These are phyloP conservation scores for Pyrenophora graminea DNA, from an alignment of 2,329 filamentous ascomycete genomes.

Conservation along the genomic window DNA sequence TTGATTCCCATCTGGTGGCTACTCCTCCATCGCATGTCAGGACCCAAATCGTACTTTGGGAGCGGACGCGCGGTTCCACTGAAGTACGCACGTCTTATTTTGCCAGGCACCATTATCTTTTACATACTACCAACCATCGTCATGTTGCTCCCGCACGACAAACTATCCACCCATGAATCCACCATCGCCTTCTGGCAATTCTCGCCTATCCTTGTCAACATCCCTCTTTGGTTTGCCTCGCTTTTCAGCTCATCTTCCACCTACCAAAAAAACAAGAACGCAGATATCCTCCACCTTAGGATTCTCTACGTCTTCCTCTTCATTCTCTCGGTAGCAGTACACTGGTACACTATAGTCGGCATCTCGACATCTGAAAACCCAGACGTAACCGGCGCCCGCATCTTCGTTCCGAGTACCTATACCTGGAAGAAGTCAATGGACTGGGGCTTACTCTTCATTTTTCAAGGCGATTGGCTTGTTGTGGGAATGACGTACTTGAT, in stretches of 20 bases:
- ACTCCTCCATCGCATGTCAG: conserved; percentile 14
- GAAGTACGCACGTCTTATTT: conserved; percentile 17
- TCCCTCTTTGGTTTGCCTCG: conserved; percentile 21
- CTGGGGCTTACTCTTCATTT: conserved; percentile 21
- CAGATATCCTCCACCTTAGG: conserved; percentile 15
- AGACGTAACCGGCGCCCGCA: conserved; percentile 9
- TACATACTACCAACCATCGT: conserved; percentile 20
- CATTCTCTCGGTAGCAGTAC: conserved; percentile 5
- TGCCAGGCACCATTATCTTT: conserved; percentile 15
- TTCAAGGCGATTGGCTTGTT: conserved; percentile 27
- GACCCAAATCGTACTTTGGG: conserved; percentile 17
- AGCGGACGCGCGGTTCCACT: conserved; percentile 18
- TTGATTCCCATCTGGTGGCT: conserved; percentile 21
- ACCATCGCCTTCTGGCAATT: conserved; percentile 23
- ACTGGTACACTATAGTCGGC: conserved; percentile 17
- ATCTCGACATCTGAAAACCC: conserved; percentile 18
- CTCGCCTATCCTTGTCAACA: conserved; percentile 17
- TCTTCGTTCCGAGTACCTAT: conserved; percentile 17
- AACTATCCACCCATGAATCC: conserved; percentile 5
- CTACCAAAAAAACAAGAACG: conserved; percentile 9
- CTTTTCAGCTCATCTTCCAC: conserved; percentile 8
- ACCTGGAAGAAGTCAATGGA: conserved; percentile 11
- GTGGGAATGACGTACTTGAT: conserved; percentile 5
- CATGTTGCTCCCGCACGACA: conserved; percentile 10
- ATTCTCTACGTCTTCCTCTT: conserved; percentile 16